Evolutionary conservation across 2,329 filamentous ascomycete species (phyloP).

Genomic region (Fusarium acutatum): DNA sequence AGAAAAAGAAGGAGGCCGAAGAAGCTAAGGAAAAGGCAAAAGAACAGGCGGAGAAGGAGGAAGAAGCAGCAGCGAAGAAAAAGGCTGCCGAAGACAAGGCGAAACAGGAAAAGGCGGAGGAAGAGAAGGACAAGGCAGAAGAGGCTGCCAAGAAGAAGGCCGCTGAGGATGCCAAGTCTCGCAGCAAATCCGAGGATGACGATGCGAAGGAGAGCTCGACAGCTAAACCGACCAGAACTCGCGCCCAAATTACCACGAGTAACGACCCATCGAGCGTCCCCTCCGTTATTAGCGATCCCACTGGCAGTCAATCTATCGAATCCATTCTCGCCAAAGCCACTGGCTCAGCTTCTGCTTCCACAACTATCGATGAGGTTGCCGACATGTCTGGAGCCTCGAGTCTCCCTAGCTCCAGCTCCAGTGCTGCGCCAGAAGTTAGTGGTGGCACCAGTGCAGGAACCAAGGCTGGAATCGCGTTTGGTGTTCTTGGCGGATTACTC

Average conservation of each 20-base stretch:
- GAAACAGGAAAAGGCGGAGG: slow-evolving; percentile 19
- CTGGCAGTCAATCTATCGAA: slow-evolving; percentile 38
- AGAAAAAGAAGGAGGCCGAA: slow-evolving; percentile 24
- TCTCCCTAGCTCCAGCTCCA: slow-evolving; percentile 31
- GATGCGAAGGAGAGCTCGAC: slow-evolving; percentile 14
- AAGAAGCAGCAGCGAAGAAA: slow-evolving; percentile 15
- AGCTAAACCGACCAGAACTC: slow-evolving; percentile 32
- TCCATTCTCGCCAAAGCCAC: slow-evolving; percentile 46
- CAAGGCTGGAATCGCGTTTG: slow-evolving; percentile 87
- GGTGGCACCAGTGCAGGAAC: slow-evolving; percentile 48
- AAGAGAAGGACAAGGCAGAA: slow-evolving; percentile 25
- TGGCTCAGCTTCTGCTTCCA: slow-evolving; percentile 7
- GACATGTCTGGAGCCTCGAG: slow-evolving; percentile 26
- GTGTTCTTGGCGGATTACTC: slow-evolving; percentile 75
- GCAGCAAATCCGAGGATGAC: slow-evolving; percentile 16
- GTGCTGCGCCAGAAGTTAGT: slow-evolving; percentile 30
- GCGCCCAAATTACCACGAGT: slow-evolving; percentile 25
- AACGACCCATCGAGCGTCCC: slow-evolving; percentile 34
- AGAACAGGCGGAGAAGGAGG: slow-evolving; percentile 14
- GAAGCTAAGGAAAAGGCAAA: slow-evolving; percentile 37
- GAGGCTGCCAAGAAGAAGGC: slow-evolving; percentile 27
- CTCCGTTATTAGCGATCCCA: slow-evolving; percentile 41
- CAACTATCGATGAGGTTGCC: slow-evolving; percentile 27
- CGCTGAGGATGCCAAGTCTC: slow-evolving; percentile 19
- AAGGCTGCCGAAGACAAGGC: slow-evolving; percentile 17